Base-by-base conservation (phyloP, 129 eudicot species). In the Ambrosia artemisiifolia region DNA sequence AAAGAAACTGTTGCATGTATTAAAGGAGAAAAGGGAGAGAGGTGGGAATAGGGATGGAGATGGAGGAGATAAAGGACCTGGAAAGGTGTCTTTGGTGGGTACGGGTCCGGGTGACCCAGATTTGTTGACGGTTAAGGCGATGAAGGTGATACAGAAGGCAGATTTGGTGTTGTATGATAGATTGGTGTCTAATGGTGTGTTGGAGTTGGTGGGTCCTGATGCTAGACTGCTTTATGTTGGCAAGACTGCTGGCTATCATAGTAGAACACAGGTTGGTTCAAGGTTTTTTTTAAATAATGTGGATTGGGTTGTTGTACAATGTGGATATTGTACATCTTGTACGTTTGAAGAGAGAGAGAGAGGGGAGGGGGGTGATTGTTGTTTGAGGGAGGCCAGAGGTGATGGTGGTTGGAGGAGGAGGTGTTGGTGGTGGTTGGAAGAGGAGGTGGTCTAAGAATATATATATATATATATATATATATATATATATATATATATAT, bases 31-130 rank as follows among this genome's bases (percentile, higher is more conserved):
- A 81, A 84, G 98, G 40, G 84, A 70, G 79, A 78, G 44, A 49
- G 47, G 32, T 14, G 78, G 65, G 3, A 57, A 34, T 51, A 71
- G 49, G 3, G 87, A 77, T n/a, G n/a, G n/a, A n/a, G n/a, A n/a
- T 56, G 48, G 44, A 7, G 71, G 50, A 28, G 47, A 69, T 36
- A 59, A 67, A 18, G 87, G 79, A 2, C 63, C 63, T 6, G 98
- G 98, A 63, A 86, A 90, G 83, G 99, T 94, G 80, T 94, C 78
- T 75, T 83, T 94, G 91, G 98, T 94, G 79, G 98, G 98, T 19
- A 94, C 98, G 11, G 98, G 98, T 14, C 98, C 98, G 14, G 98
- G 98, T 33, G 98, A 94, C 73, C 93, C 98, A 12, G 98, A 90
- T 14, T 51, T 94, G 80, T 65, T 94, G 85, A 94, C 98, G 0